Base-by-base conservation (phyloP, 75 land plant species). In the Larix kaempferi region DNA sequence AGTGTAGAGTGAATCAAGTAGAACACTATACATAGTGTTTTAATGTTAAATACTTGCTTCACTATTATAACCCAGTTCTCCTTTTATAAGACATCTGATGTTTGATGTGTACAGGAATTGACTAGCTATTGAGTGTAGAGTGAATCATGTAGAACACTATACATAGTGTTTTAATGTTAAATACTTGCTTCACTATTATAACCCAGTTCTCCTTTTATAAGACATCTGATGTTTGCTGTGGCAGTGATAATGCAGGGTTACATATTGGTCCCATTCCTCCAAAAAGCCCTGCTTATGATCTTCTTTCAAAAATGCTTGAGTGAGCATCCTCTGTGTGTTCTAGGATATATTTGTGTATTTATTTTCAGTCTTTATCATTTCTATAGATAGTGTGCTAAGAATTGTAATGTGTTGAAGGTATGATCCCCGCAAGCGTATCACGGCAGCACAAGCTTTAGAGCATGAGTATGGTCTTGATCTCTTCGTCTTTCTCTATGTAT, bases 371-470 rank as follows among this genome's bases (percentile, higher is more conserved):
- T 12, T 35, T 19, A 59, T 62, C 37, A 13, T 59, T 63, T n/a
- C 27, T 27, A 27, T 58, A 23, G 10, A 6, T 26, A 19, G 27
- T 54, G 17, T 59, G 21, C 33, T 74, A 74, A 74, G 73, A 26
- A 37, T 26, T 64, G 15, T 74, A 29, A 73, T 41, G 41, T 58
- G 3, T 71, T 77, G 76, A 89, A 92, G 94, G 78, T 93, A 93
- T 87, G 99, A 96, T 74, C 99, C 99, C 74, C 64, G 87, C 72
- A 96, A 92, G 80, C 94, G 99, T 23, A 90, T 96, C 56, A 87
- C 98, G 11, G 99, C 99, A 71, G 93, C 99, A 62, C 99, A 96
- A 79, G 99, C 99, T 25, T 69, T 96, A 66, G 98, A 96, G 39
- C 99, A 96, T 78, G 98, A 94, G 91, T 96, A 95, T 74, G 73